Evolutionary conservation across 805 yeast species (phyloP).

Genomic region (Maudiozyma turicensis): DNA sequence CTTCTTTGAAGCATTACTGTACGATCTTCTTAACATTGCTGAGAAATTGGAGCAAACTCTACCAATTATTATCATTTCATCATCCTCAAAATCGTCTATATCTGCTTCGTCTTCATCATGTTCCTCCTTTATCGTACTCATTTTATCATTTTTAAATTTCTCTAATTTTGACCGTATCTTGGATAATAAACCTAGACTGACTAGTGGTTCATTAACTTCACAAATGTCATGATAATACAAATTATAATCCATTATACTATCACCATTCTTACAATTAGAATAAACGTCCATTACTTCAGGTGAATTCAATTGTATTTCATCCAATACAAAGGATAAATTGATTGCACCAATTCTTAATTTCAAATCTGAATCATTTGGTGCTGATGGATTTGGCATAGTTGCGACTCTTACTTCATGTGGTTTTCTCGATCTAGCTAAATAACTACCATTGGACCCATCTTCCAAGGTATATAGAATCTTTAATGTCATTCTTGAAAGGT

Average conservation of each 20-base stretch:
- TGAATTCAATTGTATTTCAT: slow-evolving; percentile 25
- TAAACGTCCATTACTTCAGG: slow-evolving; percentile 25
- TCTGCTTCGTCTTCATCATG: slow-evolving; percentile 8
- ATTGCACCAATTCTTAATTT: slow-evolving; percentile 24
- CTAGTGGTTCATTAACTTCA: slow-evolving; percentile 29
- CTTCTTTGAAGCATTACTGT: slow-evolving; percentile 12
- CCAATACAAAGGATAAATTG: slow-evolving; percentile 16
- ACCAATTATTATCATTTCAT: slow-evolving; percentile 22
- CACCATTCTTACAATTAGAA: slow-evolving; percentile 2
- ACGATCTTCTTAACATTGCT: slow-evolving; percentile 23
- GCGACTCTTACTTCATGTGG: slow-evolving; percentile 21
- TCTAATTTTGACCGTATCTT: slow-evolving; percentile 19
- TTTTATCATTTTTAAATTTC: neutral
- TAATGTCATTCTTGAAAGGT: slow-evolving; percentile 22
- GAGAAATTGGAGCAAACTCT: slow-evolving; percentile 30
- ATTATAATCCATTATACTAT: slow-evolving; percentile 22
- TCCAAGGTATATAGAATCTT: slow-evolving; percentile 28
- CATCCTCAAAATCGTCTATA: slow-evolving; percentile 16
- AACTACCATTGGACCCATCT: slow-evolving; percentile 20
- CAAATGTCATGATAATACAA: slow-evolving; percentile 28
- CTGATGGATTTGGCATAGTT: slow-evolving; percentile 18
- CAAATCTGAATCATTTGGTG: slow-evolving; percentile 5
- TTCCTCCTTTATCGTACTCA: neutral
- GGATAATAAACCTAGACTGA: slow-evolving; percentile 27
- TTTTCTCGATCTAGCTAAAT: slow-evolving; percentile 24